Evolutionary conservation across 2,329 filamentous ascomycete species (phyloP).

Genomic region (Cytospora mali): DNA sequence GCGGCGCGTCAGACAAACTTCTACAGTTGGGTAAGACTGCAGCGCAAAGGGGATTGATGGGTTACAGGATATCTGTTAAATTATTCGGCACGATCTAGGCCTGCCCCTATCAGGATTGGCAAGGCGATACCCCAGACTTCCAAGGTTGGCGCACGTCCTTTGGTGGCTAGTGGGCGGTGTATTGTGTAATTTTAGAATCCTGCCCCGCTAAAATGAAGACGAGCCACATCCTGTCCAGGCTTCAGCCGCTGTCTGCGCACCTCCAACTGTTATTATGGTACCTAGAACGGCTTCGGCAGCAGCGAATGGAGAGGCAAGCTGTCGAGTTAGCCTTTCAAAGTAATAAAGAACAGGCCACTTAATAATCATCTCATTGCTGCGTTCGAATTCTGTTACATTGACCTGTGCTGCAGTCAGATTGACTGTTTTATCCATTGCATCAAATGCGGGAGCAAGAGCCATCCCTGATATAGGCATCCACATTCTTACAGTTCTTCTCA

Average conservation of each 20-base stretch:
- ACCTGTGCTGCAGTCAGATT: background rate
- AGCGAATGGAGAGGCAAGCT: background rate
- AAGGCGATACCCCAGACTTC: conserved; percentile 1
- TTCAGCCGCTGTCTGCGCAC: background rate
- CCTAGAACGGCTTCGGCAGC: too few relatives aligned
- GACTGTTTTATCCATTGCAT: background rate
- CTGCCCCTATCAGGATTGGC: background rate
- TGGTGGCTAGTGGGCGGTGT: conserved; percentile 15
- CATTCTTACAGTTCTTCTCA: background rate
- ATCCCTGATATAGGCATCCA: background rate
- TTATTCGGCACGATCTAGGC: conserved; percentile 11
- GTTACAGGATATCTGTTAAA: conserved; percentile 22
- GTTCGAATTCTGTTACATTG: background rate
- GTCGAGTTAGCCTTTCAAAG: background rate
- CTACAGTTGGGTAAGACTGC: background rate
- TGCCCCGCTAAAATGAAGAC: conserved; percentile 7
- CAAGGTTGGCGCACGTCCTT: background rate
- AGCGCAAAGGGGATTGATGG: conserved; percentile 18
- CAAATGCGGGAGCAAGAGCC: too few relatives aligned
- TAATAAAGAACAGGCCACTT: background rate
- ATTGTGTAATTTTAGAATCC: conserved; percentile 16
- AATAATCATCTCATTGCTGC: background rate
- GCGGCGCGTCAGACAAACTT: conserved; percentile 14
- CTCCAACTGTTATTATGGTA: too few relatives aligned
- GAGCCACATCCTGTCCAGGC: background rate